Evolutionary conservation across 176 grass and related monocot genomes (phyloP).

Genomic region (Aegilops umbellulata): DNA sequence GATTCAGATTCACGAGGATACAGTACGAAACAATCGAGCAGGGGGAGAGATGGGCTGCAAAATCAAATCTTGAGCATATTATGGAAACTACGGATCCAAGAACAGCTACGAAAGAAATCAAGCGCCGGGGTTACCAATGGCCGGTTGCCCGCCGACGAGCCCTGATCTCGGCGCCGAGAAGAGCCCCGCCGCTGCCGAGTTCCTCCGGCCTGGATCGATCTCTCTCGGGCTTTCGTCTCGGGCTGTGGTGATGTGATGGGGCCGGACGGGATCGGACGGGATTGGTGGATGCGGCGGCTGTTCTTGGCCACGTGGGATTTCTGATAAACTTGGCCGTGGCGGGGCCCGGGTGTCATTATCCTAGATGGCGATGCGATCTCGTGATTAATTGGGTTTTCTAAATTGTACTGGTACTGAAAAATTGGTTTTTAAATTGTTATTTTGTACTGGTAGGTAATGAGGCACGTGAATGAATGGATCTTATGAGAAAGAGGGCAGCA

Average conservation of each 20-base stretch:
- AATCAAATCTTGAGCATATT: neutral
- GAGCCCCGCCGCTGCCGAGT: neutral
- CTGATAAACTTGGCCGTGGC: constrained; percentile 11
- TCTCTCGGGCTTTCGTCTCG: neutral
- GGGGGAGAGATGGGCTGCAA: neutral
- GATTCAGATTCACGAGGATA: neutral
- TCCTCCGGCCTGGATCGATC: neutral
- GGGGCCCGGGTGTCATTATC: neutral
- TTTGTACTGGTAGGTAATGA: neutral
- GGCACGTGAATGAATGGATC: constrained; percentile 25
- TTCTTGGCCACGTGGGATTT: constrained; percentile 1
- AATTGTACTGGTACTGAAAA: too few relatives aligned
- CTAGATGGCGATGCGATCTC: neutral
- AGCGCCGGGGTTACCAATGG: neutral
- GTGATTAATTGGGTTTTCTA: neutral
- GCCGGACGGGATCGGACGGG: neutral
- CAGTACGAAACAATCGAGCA: neutral
- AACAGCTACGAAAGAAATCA: neutral
- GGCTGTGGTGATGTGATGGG: neutral
- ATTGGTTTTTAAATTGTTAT: neutral
- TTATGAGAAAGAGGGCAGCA: neutral
- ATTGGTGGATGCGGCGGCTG: constrained; percentile 4
- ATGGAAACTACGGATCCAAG: neutral
- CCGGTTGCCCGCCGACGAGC: too few relatives aligned
- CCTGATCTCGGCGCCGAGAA: neutral